These are phyloP conservation scores for Yamadazyma sp. DNA, from an alignment of 805 yeast species.

Conservation along the genomic window DNA sequence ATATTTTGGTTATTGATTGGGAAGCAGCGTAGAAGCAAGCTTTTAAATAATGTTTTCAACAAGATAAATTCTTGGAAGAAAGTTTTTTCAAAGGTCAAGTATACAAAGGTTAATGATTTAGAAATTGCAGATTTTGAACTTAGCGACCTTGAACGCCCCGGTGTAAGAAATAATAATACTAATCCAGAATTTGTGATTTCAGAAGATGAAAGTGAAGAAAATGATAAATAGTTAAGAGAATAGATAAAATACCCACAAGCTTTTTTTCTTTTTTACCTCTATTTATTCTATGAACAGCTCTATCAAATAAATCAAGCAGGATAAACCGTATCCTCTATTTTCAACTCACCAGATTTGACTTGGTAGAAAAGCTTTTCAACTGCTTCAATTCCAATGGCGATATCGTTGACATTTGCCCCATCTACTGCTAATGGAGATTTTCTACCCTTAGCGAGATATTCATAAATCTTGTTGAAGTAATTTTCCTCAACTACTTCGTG, in stretches of 20 bases:
- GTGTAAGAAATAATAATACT: too few species aligned
- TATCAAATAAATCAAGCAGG: too few species aligned
- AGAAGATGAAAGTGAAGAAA: constrained; percentile 3
- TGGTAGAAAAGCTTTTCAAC: constrained; percentile 23
- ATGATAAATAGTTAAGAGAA: too few species aligned
- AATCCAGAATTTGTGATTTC: constrained; percentile 1
- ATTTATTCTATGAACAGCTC: too few species aligned
- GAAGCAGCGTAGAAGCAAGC: constrained; percentile 16
- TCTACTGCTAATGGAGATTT: constrained; percentile 26
- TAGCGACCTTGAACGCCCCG: constrained; percentile 1
- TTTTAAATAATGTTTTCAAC: constrained; percentile 11
- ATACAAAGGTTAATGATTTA: constrained; percentile 6
- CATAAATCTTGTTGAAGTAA: constrained; percentile 24
- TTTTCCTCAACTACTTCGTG: constrained; percentile 20
- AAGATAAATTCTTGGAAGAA: not conserved
- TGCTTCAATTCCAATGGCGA: constrained; percentile 16
- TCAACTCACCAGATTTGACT: constrained; percentile 19
- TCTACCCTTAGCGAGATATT: constrained; percentile 26
- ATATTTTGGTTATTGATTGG: constrained; percentile 35
- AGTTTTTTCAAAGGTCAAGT: not conserved
- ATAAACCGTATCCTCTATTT: constrained; percentile 17
- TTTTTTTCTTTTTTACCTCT: too few species aligned
- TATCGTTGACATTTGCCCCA: constrained; percentile 22
- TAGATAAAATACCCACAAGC: too few species aligned
- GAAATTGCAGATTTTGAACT: constrained; percentile 12